Base-by-base conservation (phyloP, 257 asterid species). In the Solanum bukasovii region DNA sequence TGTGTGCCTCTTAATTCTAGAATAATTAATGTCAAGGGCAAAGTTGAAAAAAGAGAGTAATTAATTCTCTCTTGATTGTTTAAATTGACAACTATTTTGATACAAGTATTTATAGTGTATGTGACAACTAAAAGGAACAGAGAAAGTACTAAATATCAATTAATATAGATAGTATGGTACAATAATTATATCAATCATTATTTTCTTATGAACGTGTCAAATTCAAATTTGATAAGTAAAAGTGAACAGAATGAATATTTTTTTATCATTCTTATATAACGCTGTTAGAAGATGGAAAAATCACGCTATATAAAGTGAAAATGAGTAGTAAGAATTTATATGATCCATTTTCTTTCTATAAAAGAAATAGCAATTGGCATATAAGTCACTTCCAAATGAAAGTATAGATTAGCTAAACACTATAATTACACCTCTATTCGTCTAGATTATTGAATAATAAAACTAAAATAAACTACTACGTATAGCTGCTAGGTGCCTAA, bases 231-330 rank as follows among this genome's bases (percentile, higher is more conserved):
- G 25, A 59, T 7, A 59, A 20, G 2, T 59, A 59, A 20, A 20
- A 59, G 4, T 59, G 1, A 59, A 7, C 0, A 1, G 0, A 20
- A 20, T 5, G 4, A 18, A 1, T 18, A 52, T 2, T 0, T 52
- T 52, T 18, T 18, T 18, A 56, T 59, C 0, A 20, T 61, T 61
- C 13, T 61, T 12, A 21, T 21, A 61, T 21, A 3, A 8, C 6
- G 6, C 0, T 21, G 18, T 25, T 68, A 68, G 5, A 67, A 67
- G 2, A 25, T 5, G 21, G 0, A 68, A 27, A 70, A 70, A 4
- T 13, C 13, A 13, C 1, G 11, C 77, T 27, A 27, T 27, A 68
- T 68, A 68, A 27, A 68, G 74, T 68, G 35, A 68, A 42, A 68
- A 65, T 68, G 35, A 70, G 75, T 29, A 29, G 75, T 27, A 29